These are phyloP conservation scores for Penicillium occitanis DNA, from an alignment of 2,329 filamentous ascomycete species.

Conservation along the genomic window DNA sequence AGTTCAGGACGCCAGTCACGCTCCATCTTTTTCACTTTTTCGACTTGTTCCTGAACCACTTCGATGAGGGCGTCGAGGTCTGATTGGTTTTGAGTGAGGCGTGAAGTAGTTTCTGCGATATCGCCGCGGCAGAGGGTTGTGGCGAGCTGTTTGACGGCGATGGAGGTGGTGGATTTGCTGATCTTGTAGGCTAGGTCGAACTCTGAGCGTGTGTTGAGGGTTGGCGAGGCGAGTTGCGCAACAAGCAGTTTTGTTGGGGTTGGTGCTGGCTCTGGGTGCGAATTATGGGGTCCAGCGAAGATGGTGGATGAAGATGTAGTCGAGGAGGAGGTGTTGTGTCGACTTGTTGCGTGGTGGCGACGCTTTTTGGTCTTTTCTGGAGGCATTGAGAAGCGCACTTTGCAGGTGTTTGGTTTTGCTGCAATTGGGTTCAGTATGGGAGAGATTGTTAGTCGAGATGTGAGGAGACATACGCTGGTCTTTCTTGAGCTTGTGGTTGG, in stretches of 20 bases:
- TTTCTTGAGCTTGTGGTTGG: not conserved
- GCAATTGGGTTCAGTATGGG: not conserved
- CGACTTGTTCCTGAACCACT: constrained; percentile 7
- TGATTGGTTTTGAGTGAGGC: not conserved
- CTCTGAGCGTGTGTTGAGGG: not conserved
- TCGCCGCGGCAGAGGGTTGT: constrained; percentile 12
- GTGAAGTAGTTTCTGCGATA: constrained; percentile 5
- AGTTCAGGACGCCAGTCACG: constrained; percentile 2
- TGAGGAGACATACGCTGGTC: not conserved
- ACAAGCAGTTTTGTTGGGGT: not conserved
- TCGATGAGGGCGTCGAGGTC: constrained; percentile 2
- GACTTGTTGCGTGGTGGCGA: not conserved
- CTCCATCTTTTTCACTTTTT: constrained; percentile 13
- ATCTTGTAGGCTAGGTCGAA: constrained; percentile 18
- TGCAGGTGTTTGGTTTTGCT: not conserved
- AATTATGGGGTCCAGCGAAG: not conserved
- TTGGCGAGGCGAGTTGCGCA: not conserved
- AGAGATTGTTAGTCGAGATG: not conserved
- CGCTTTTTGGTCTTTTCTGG: not conserved
- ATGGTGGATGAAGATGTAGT: not conserved
- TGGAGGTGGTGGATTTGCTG: not conserved
- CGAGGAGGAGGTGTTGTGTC: not conserved
- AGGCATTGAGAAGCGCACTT: constrained; percentile 17
- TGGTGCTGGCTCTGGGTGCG: not conserved
- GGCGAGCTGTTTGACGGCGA: constrained; percentile 10